phyloP scores from a whole-genome alignment of 202 grass and related monocot genomes.

The Musa balbisiana region DNA sequence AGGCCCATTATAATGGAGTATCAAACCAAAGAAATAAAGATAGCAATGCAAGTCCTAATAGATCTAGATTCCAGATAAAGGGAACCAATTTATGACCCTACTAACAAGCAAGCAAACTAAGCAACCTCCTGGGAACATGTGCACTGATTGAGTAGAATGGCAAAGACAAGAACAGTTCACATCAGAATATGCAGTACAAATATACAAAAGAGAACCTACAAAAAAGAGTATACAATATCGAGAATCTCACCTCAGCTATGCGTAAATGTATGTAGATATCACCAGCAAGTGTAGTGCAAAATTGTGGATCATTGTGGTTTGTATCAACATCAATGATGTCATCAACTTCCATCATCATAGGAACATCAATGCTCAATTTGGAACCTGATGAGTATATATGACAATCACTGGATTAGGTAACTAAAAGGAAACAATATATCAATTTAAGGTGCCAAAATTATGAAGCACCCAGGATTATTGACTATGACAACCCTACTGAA shows the following conservation, averaged over 20 bases:
- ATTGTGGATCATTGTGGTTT: constrained; percentile 60
- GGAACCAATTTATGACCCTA: background rate
- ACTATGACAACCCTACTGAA: background rate
- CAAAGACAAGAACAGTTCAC: too few relatives aligned
- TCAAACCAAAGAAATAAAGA: too few relatives aligned
- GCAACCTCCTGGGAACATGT: too few relatives aligned
- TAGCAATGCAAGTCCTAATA: too few relatives aligned
- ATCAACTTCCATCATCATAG: constrained; percentile 56
- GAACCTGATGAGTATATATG: constrained; percentile 19
- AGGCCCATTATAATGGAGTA: too few relatives aligned
- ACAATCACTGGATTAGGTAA: too few relatives aligned
- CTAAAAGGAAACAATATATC: too few relatives aligned
- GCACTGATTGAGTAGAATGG: too few relatives aligned
- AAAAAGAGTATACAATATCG: background rate
- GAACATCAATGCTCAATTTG: constrained; percentile 43
- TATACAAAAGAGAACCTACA: background rate
- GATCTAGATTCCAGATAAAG: background rate
- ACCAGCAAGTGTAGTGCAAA: constrained; percentile 81
- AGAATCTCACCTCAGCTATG: constrained; percentile 55
- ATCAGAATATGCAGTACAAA: background rate
- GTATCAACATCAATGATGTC: constrained; percentile 56
- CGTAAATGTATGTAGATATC: constrained; percentile 91
- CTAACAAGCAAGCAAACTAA: background rate
- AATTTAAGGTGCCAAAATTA: constrained; percentile 3
- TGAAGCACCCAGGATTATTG: background rate